Percentiles rank a stretch among this genome's conserved stretches.
phyloP scores from a whole-genome alignment of 805 yeast species.

The Pichia rugopelliculosa region DNA sequence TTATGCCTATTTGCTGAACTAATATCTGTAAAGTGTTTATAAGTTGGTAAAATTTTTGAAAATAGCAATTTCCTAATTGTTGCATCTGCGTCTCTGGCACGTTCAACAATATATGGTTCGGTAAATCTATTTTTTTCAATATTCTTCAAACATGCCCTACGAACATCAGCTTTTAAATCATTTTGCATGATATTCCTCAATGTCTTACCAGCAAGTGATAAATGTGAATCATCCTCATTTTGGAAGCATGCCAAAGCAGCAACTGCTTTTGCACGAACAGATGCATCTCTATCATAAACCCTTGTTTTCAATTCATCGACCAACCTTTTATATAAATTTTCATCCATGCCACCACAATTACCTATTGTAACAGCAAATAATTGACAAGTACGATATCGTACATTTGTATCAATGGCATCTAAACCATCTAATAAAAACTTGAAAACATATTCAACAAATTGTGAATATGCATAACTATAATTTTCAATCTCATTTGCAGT shows the following conservation, averaged over 20 bases:
- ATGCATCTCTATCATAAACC: constrained; percentile 66
- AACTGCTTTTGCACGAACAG: constrained; percentile 78
- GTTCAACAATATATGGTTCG: constrained; percentile 54
- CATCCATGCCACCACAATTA: constrained; percentile 68
- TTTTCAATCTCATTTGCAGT: constrained; percentile 28
- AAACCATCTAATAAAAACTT: constrained; percentile 70
- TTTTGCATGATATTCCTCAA: constrained; percentile 51
- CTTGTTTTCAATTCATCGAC: constrained; percentile 55
- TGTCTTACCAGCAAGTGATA: constrained; percentile 40
- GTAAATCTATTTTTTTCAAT: constrained; percentile 49
- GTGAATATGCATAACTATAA: constrained; percentile 30
- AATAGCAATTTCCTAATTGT: constrained; percentile 68
- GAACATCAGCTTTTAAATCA: constrained; percentile 82
- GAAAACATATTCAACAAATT: constrained; percentile 54
- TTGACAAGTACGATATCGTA: constrained; percentile 75
- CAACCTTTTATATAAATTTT: constrained; percentile 57
- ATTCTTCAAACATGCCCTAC: constrained; percentile 76
- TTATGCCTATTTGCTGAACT: constrained; percentile 52
- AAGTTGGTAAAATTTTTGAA: constrained; percentile 56
- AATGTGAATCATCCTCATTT: constrained; percentile 37
- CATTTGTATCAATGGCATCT: constrained; percentile 67
- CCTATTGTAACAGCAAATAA: constrained; percentile 64
- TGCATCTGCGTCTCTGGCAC: constrained; percentile 75
- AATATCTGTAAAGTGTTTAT: constrained; percentile 52
- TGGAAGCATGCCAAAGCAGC: constrained; percentile 76